A percentile compares a stretch with the other conserved stretches of the same genome.
These are phyloP conservation scores for Maudiozyma barnettii DNA, from an alignment of 805 yeast genomes.

Conservation along the genomic window DNA sequence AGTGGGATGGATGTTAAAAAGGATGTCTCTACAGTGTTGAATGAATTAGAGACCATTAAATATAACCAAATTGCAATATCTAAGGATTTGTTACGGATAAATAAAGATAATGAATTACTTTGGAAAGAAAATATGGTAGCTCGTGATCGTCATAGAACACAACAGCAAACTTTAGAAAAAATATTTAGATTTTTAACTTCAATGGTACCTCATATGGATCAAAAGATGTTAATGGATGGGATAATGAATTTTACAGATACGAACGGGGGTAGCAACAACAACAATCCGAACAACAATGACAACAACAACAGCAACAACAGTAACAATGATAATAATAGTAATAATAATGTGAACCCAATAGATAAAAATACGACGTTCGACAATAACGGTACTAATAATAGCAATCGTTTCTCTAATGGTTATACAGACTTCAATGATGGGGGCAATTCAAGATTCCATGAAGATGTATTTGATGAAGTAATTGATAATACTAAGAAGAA, in stretches of 20 bases:
- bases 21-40: conserved; percentile 33
- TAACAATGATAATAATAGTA: not conserved
- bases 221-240: conserved; percentile 23
- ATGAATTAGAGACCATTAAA: conserved; percentile 68
- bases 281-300: not conserved
- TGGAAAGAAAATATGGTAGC: conserved; percentile 86
- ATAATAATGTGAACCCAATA: not conserved
- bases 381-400: not conserved
- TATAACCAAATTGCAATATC: conserved; percentile 70
- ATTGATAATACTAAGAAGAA: not conserved
- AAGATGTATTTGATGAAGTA: not conserved
- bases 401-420: not conserved
- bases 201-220: conserved; percentile 32
- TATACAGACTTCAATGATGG: not conserved
- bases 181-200: conserved; percentile 82
- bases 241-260: conserved; percentile 3
- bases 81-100: conserved; percentile 73
- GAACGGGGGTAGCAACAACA: no score
- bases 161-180: conserved; percentile 79
- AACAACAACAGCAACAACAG: not conserved
- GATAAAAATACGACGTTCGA: not conserved
- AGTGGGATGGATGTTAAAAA: not conserved
- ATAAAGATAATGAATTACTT: conserved; percentile 77
- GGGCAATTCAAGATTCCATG: not conserved
- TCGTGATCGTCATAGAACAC: conserved; percentile 76